Percentiles rank a stretch among this genome's conserved stretches.
Conservation (phyloP, 768 basidiomycete genomes). For the Kondoa subrosea region DNA sequence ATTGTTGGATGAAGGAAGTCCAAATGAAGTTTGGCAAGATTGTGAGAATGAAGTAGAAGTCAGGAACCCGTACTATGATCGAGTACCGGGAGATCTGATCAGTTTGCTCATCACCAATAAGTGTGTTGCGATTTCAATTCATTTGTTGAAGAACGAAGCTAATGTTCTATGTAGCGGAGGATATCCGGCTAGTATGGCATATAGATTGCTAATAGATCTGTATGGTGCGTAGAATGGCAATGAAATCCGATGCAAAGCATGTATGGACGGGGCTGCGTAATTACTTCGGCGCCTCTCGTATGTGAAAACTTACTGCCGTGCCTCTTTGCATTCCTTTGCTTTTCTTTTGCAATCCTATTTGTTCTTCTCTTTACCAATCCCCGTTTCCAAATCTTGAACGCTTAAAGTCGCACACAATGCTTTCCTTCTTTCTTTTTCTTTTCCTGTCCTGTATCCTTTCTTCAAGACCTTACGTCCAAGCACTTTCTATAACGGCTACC, state of each 20-base stretch:
- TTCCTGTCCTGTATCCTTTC: not conserved
- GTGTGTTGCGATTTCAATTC: conserved; percentile 43
- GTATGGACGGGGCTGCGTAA: no score
- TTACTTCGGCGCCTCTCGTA: not conserved
- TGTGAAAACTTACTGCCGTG: no score
- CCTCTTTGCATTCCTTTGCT: not conserved
- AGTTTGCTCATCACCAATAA: conserved; percentile 93
- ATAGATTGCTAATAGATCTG: conserved; percentile 8
- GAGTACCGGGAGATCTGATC: conserved; percentile 77
- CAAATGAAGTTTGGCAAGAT: conserved; percentile 29
- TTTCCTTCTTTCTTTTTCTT: not conserved
- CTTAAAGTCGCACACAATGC: not conserved
- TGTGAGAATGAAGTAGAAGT: conserved; percentile 72
- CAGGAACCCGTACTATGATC: conserved; percentile 90
- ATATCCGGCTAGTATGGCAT: conserved; percentile 15
- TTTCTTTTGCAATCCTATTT: not conserved
- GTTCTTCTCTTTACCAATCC: not conserved
- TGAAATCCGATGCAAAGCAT: not conserved
- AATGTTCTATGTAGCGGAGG: conserved; percentile 7
- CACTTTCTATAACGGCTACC: not conserved
- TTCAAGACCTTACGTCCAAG: not conserved
- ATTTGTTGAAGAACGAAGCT: no score
- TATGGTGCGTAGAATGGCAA: not conserved
- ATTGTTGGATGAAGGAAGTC: conserved; percentile 52
- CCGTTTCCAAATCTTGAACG: not conserved